Evolutionary conservation across 768 basidiomycete species (phyloP).

Genomic region (Trametes sanguinea): DNA sequence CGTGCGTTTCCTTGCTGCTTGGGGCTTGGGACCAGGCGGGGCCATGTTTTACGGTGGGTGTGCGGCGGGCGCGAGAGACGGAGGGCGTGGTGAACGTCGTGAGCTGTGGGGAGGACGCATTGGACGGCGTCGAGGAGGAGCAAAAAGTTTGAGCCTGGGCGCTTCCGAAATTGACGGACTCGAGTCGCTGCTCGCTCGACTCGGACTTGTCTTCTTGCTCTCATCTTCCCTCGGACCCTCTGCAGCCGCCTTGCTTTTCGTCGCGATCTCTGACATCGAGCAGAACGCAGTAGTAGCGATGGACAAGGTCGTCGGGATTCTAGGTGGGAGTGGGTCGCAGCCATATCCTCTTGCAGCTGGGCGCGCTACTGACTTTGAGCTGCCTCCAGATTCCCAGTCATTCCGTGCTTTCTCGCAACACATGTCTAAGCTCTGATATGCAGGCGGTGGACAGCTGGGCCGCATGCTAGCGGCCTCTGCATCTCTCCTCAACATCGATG

Average conservation of each 20-base stretch:
- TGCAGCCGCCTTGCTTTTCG: neutral
- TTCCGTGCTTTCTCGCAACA: neutral
- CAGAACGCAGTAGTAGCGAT: constrained; percentile 4
- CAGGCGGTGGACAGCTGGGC: constrained; percentile 96
- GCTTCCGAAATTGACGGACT: constrained; percentile 16
- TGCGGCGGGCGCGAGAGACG: neutral
- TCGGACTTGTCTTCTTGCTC: neutral
- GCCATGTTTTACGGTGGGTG: constrained; percentile 19
- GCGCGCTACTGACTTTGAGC: constrained; percentile 1
- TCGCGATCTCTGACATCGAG: neutral
- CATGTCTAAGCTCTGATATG: constrained; percentile 2
- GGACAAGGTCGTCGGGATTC: constrained; percentile 37
- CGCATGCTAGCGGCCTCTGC: constrained; percentile 95
- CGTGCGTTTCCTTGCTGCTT: constrained; percentile 32
- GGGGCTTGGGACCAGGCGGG: constrained; percentile 23
- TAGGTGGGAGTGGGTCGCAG: constrained; percentile 40
- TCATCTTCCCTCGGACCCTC: constrained; percentile 1
- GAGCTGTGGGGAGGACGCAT: constrained; percentile 5
- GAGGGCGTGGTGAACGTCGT: neutral
- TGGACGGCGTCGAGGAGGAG: neutral
- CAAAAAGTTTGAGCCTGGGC: constrained; percentile 11
- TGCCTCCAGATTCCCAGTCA: constrained; percentile 3
- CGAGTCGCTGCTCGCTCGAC: neutral
- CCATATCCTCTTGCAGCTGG: neutral
- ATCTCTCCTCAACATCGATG: constrained; percentile 79